Evolutionary conservation across 2,329 filamentous ascomycete genomes (phyloP), one percentile per base, ranked within the genome.

Genomic region (Chalara sp.): DNA sequence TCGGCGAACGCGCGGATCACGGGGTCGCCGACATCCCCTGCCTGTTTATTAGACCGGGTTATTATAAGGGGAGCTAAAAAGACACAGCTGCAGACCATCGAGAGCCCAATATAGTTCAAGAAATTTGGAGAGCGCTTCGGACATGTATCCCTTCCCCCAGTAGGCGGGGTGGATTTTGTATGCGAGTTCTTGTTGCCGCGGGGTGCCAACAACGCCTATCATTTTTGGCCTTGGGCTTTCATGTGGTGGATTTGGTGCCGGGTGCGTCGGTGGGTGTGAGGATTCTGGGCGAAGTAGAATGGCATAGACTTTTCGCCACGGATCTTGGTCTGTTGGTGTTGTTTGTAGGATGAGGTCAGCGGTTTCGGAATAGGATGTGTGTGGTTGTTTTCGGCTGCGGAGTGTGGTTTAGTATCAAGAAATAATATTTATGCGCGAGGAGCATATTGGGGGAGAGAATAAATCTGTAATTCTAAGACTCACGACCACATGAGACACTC

Each of bases 301-400:
- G n/a, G 58, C 60, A 32, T 55, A 61, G 6, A 52, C 52, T 28
- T 57, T 54, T n/a, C 52, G 54, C 47, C 52, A 54, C 8, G 57
- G 55, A 4, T 56, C 49, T 29, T 57, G 44, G 3, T 42, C 37
- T 10, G 39, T 53, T 6, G 49, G 43, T 32, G 30, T 21, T 13
- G 47, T 1, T 49, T 43, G 12, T 49, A 39, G 13, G 33, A 42
- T 12, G 46, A 11, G 45, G 56, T 51, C 7, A 32, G 43, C 31
- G 43, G 44, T 44, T 47, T 55, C n/a, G 48, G 51, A 30, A 13
- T 7, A 3, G 30, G 8, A 11, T 8, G 43, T 45, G 28, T 45
- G 43, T 31, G 28, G 30, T n/a, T 6, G 28, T 11, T 11, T 13
- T 3, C 21, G 13, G 10, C 30, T 45, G 8, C 6, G 10, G 43